Evolutionary conservation across 2,329 filamentous ascomycete species (phyloP), one percentile per base, ranked within the genome.

Genomic region (Dryadomyces quercivorus): DNA sequence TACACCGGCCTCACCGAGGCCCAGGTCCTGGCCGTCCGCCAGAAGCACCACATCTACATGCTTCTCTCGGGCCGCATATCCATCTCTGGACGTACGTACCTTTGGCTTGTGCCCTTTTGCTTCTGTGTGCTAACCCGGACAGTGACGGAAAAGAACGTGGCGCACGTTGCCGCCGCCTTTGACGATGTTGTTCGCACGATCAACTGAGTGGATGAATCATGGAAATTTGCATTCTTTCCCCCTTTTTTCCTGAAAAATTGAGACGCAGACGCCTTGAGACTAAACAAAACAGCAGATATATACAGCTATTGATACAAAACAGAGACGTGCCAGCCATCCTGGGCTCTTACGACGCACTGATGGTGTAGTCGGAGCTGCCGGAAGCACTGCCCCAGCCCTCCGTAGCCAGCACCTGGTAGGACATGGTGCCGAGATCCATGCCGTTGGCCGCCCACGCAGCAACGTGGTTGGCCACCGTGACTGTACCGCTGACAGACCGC

Each of bases 61-160:
- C 96, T 92, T 60, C 95, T 95, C 80, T 97, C 97, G 65, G 92
- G 93, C n/a, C 85, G 92, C 50, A 95, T 96, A 70, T 94, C 87
- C 66, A 96, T 97, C 91, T 92, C 92, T 5, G 93, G 92, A 21
- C 72, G 51, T 52, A 15, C 26, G 51, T 47, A 8, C n/a, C 40
- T 1, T 10, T 26, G 4, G 10, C 9, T 40, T 15, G 9, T 40
- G 4, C 6, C 15, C 10, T 15, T 15, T 44, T 10, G 15, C 6
- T 42, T 2, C 9, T 12, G 6, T 48, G 7, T 46, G 12, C 50
- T 52, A 45, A 52, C 42, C 21, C 13, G 15, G 2, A 3, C 43
- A 52, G 51, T 52, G 13, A 52, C 51, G 13, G 10, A 8, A 22
- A 20, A 46, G n/a, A 52, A 52, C 5, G 51, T 47, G 7, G 51